These are phyloP conservation scores for Sporisorium scitamineum DNA, from an alignment of 1,284 basidiomycete species.

Conservation along the genomic window DNA sequence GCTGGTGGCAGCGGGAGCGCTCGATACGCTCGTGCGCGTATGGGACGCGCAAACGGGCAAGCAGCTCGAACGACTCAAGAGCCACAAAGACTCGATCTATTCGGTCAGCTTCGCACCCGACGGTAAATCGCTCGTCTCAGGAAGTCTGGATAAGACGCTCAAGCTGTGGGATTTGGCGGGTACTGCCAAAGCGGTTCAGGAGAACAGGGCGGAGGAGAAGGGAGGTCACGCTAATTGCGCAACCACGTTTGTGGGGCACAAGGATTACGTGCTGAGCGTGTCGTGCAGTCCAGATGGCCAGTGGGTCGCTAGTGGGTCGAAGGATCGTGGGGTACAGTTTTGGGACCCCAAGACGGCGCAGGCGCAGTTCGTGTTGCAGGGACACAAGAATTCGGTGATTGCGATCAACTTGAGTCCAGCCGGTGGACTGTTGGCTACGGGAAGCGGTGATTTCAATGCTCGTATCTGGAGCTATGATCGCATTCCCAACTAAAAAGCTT, in stretches of 20 bases:
- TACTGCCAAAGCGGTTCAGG: slow-evolving; percentile 68
- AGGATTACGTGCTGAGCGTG: slow-evolving; percentile 84
- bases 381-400: slow-evolving; percentile 91
- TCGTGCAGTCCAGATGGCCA: slow-evolving; percentile 85
- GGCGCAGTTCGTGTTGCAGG: slow-evolving; percentile 85
- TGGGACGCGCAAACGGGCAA: slow-evolving; percentile 83
- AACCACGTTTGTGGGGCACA: slow-evolving; percentile 85
- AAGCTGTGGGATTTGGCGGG: slow-evolving; percentile 85
- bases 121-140: slow-evolving; percentile 81
- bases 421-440: slow-evolving; percentile 82
- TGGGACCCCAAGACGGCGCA: slow-evolving; percentile 83
- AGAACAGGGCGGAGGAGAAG: slow-evolving; percentile 57
- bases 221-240: slow-evolving; percentile 74
- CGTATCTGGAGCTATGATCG: slow-evolving; percentile 66
- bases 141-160: slow-evolving; percentile 86
- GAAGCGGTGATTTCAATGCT: slow-evolving; percentile 82
- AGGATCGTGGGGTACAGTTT: slow-evolving; percentile 81
- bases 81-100: slow-evolving; percentile 86
- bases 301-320: slow-evolving; percentile 90
- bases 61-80: slow-evolving; percentile 80
- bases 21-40: slow-evolving; percentile 86
- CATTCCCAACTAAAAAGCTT: slow-evolving; percentile 32
- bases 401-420: slow-evolving; percentile 83
- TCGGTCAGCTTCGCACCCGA: slow-evolving; percentile 88
- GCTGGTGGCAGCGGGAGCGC: slow-evolving; percentile 83